phyloP scores from a whole-genome alignment of 176 grass and related monocot genomes.

The Carex cristatella region DNA sequence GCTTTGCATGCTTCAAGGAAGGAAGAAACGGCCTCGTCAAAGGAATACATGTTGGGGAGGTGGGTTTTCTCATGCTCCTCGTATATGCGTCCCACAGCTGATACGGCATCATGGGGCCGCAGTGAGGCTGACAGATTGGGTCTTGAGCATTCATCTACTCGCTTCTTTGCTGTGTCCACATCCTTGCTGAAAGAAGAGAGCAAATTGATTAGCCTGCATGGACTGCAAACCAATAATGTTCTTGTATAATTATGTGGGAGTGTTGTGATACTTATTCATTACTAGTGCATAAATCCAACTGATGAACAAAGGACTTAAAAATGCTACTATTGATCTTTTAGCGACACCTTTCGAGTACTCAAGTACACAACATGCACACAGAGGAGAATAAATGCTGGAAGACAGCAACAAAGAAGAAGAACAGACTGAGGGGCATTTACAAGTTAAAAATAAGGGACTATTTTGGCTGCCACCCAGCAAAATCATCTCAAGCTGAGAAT shows the following conservation, averaged over 20 bases:
- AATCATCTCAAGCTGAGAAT: not conserved
- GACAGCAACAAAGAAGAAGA: not conserved
- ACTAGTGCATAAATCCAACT: not conserved
- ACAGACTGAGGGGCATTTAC: not conserved
- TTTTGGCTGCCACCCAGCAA: not conserved
- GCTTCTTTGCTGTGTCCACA: conserved; percentile 86
- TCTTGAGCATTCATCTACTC: conserved; percentile 80
- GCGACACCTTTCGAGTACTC: not conserved
- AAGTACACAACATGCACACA: not conserved
- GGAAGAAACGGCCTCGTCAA: conserved; percentile 48
- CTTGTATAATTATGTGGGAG: not conserved
- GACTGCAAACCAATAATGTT: not conserved
- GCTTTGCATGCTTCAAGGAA: conserved; percentile 61
- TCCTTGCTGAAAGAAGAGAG: conserved; percentile 73
- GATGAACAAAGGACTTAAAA: not conserved
- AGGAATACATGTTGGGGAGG: conserved; percentile 58
- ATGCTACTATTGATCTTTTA: conserved; percentile 6
- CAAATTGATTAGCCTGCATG: conserved; percentile 22
- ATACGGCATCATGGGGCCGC: conserved; percentile 91
- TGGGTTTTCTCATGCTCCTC: conserved; percentile 92
- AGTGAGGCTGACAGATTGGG: conserved; percentile 57
- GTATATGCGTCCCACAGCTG: conserved; percentile 88
- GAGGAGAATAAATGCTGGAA: not conserved
- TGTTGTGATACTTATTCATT: not conserved
- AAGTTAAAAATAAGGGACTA: not conserved